A percentile compares a stretch with the other conserved stretches of the same genome.
These are phyloP conservation scores for Corrigiola litoralis DNA, from an alignment of 179 eudicot species.

Conservation along the genomic window DNA sequence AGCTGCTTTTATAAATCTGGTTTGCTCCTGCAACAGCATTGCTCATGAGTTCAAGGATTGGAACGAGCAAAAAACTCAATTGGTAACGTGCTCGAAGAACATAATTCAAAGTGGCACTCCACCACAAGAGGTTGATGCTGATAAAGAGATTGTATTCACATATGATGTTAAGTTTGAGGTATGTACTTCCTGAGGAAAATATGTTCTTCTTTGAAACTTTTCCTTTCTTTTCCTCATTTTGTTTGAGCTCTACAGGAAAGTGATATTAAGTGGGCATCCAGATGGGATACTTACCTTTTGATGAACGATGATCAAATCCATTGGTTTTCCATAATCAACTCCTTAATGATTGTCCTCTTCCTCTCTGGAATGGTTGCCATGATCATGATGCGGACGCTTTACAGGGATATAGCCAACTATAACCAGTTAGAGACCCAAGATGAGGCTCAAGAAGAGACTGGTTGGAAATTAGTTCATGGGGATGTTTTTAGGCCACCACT, in stretches of 20 bases:
- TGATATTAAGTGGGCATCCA: conserved; percentile 44
- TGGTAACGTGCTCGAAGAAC: conserved; percentile 37
- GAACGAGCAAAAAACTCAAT: conserved; percentile 39
- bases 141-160: conserved; percentile 40
- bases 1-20: background rate
- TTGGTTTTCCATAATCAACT: conserved; percentile 47
- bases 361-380: conserved; percentile 50
- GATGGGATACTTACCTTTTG: conserved; percentile 45
- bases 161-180: conserved; percentile 45
- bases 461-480: conserved; percentile 46
- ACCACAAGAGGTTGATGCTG: conserved; percentile 37
- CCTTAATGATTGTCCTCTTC: conserved; percentile 45
- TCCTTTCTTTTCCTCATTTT: background rate
- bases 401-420: conserved; percentile 41
- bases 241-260: conserved; percentile 29
- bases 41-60: conserved; percentile 43
- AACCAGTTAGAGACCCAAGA: conserved; percentile 42
- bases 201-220: background rate
- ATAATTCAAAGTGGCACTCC: conserved; percentile 31
- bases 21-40: conserved; percentile 27
- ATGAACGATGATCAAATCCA: conserved; percentile 48
- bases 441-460: conserved; percentile 44
- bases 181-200: background rate
- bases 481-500: conserved; percentile 44
- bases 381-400: conserved; percentile 45